Conservation (phyloP, 306 rosid species). For the Mimosa bimucronata region DNA sequence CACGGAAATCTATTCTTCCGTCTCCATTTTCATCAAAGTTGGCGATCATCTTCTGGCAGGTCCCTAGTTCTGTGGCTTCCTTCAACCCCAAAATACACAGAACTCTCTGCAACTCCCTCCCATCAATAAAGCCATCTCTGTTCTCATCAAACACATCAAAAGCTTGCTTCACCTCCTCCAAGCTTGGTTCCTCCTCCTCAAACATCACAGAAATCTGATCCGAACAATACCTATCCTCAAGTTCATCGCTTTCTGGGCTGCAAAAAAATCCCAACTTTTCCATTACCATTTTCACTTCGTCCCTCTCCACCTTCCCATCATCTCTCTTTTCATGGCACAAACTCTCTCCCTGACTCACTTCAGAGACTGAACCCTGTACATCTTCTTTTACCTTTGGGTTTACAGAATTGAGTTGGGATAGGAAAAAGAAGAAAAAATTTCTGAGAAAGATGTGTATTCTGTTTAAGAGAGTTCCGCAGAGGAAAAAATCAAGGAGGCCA, state of each 20-base stretch:
- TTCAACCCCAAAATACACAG: conserved; percentile 62
- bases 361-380: conserved; percentile 24
- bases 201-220: conserved; percentile 59
- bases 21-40: conserved; percentile 60
- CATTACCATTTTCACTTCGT: conserved; percentile 65
- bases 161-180: conserved; percentile 82
- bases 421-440: conserved; percentile 34
- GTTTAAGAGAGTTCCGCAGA: neutral
- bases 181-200: conserved; percentile 80
- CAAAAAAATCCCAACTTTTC: conserved; percentile 55
- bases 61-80: conserved; percentile 52
- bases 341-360: conserved; percentile 22
- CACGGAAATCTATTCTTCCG: conserved; percentile 73
- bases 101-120: conserved; percentile 69
- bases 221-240: conserved; percentile 38
- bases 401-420: conserved; percentile 23
- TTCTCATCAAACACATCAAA: conserved; percentile 84
- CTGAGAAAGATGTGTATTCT: conserved; percentile 2
- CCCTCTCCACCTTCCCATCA: conserved; percentile 53
- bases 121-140: conserved; percentile 79
- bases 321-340: conserved; percentile 31
- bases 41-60: conserved; percentile 71
- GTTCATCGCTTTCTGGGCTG: conserved; percentile 57
- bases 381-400: conserved; percentile 34
- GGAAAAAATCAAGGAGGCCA: conserved; percentile 25